Percentiles rank a stretch among this genome's conserved stretches.
Conservation (phyloP, 2,329 filamentous ascomycete species). For the Lecanoromycetidae sp. region DNA sequence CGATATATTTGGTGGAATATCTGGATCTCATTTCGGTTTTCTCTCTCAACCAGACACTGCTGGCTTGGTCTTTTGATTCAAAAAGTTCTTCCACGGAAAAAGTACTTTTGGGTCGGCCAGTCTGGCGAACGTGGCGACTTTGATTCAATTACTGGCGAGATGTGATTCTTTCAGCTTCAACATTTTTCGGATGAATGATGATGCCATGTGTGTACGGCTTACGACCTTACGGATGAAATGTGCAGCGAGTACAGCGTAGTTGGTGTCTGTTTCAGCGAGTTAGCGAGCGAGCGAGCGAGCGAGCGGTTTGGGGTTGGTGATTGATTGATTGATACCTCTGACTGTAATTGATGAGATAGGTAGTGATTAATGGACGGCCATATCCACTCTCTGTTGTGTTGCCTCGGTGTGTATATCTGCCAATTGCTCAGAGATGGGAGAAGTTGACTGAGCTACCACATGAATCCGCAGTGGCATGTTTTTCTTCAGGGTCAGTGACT, state of each 20-base stretch:
- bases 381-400: too few species aligned
- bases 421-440: too few species aligned
- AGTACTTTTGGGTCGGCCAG: not conserved
- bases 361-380: too few species aligned
- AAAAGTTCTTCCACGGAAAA: not conserved
- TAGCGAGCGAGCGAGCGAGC: too few species aligned
- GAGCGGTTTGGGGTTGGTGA: too few species aligned
- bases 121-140: not conserved
- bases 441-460: too few species aligned
- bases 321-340: too few species aligned
- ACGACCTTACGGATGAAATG: not conserved
- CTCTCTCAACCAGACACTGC: not conserved
- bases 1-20: not conserved
- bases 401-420: too few species aligned
- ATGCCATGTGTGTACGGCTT: constrained; percentile 7
- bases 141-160: not conserved
- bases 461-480: too few species aligned
- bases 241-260: not conserved
- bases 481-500: too few species aligned
- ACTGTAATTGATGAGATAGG: too few species aligned
- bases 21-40: constrained; percentile 1
- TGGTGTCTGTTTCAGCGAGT: not conserved
- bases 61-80: not conserved
- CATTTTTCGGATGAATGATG: not conserved
- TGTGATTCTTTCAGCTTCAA: too few species aligned